Base-by-base conservation (phyloP, 768 basidiomycete genomes). In the Trametes coccinea region DNA sequence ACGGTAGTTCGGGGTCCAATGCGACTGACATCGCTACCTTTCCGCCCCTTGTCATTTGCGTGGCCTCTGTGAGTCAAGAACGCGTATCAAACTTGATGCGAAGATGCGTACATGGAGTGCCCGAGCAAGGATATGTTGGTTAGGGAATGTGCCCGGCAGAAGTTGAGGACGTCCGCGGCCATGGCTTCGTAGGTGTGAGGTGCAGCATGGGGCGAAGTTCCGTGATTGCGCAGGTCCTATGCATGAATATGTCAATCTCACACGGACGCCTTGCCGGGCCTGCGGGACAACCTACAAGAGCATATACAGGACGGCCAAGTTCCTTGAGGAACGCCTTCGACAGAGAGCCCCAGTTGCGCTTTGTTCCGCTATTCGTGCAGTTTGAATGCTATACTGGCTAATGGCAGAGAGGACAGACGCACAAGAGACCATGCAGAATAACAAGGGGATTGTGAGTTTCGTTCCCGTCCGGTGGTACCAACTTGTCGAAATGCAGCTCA, bases 161-260 rank as follows among this genome's bases (percentile, higher is more conserved):
- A 93, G 47, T 82, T 77, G 1, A 87, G 73, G 11, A 96, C 82
- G 67, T 97, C 95, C 4, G 75, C 74, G 0, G 92, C 92, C 92
- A 96, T 91, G 40, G 86, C 80, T 9, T 75, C 70, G 71, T 96
- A 95, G 13, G 82, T 85, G 82, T 91, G 90, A 0, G 88, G 87
- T 10, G 75, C 76, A 16, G 77, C 79, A 71, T 93, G 93, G 0
- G 90, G 92, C 0, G 93, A 94, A 16, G 80, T 72, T 1, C 95
- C 95, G 66, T 95, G 94, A 69, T 96, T 97, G n/a, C 95, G 80
- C 27, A 96, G 78, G 73, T 97, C 91, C 90, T 92, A 34, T 44
- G 6, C 3, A 22, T 13, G 9, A 27, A 11, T 60, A 4, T 10
- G 9, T 33, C 3, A 44, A 47, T 0, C 7, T 2, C 4, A 22